Base-by-base conservation (phyloP, 768 basidiomycete genomes). In the Mycena galopus region DNA sequence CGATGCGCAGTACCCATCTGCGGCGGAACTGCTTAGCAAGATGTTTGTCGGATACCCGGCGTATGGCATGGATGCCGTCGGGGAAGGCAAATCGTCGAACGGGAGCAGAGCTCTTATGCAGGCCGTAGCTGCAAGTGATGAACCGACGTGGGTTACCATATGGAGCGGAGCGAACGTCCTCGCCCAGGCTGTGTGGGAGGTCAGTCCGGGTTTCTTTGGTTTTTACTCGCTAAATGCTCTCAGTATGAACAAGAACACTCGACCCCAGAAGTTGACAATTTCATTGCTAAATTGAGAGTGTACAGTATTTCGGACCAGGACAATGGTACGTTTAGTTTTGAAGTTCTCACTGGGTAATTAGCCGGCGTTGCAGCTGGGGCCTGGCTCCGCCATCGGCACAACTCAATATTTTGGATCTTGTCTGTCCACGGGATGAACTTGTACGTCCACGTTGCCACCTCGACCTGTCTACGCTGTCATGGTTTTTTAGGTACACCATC, bases 121-220 rank as follows among this genome's bases (percentile, higher is more conserved):
- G 2, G 47, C 72, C 1, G 59, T 73, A 19, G 68, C 51, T 17
- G 29, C 47, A 12, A 65, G 55, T n/a, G 63, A 73, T 19, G 66
- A 69, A 27, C 39, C 44, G 57, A 63, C 50, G 3, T 74, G 73
- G 73, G 73, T 74, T 0, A 60, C 60, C 9, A 27, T 71, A 2
- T 74, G 73, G 73, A 64, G 69, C 35, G 73, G 73, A 8, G 73
- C 69, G 2, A 73, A 73, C 50, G 72, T 73, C 12, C 66, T 73
- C 4, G 66, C 72, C 8, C 64, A 65, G 64, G 64, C 64, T 17
- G 64, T 65, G 19, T 65, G 64, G 64, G 64, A 65, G 64, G 64
- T 65, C 8, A n/a, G 16, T 27, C 21, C 25, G 12, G 25, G 16
- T 55, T 55, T 33, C 35, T 35, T 19, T 17, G 33, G 16, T 35